These are phyloP conservation scores for Saccharomycopsis crataegensis DNA, from an alignment of 1,139 yeast species.

Conservation along the genomic window DNA sequence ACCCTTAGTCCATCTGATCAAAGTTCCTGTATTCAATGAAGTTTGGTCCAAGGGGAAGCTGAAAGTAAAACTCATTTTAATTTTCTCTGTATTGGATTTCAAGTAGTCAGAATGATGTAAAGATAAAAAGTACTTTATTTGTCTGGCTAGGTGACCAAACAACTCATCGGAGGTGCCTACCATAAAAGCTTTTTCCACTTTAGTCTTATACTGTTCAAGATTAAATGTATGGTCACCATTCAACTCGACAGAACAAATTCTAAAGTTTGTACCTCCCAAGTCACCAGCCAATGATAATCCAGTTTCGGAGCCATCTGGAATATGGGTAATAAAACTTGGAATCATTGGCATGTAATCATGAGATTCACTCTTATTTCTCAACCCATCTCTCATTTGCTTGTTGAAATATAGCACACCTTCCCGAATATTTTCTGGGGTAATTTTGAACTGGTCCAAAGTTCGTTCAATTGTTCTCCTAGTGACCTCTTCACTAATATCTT, in stretches of 20 bases:
- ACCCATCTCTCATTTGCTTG: slow-evolving; percentile 55
- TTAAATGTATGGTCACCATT: slow-evolving; percentile 75
- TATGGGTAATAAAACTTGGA: slow-evolving; percentile 72
- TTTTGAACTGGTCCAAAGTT: slow-evolving; percentile 47
- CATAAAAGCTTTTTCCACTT: slow-evolving; percentile 67
- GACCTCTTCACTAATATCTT: slow-evolving; percentile 4
- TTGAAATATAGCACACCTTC: slow-evolving; percentile 60
- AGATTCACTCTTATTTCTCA: slow-evolving; percentile 38
- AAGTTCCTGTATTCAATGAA: slow-evolving; percentile 65
- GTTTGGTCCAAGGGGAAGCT: slow-evolving; percentile 88
- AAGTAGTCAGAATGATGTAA: slow-evolving; percentile 50
- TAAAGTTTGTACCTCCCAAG: slow-evolving; percentile 81
- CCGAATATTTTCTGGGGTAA: slow-evolving; percentile 44
- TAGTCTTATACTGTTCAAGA: slow-evolving; percentile 65
- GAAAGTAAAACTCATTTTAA: slow-evolving; percentile 75
- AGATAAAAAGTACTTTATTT: slow-evolving; percentile 53
- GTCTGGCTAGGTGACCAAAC: slow-evolving; percentile 66
- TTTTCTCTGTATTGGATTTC: slow-evolving; percentile 23
- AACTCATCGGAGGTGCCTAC: slow-evolving; percentile 50
- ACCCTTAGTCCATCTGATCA: slow-evolving; percentile 94
- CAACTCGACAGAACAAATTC: slow-evolving; percentile 78
- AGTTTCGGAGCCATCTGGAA: slow-evolving; percentile 75
- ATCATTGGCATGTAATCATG: slow-evolving; percentile 67
- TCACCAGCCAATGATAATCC: slow-evolving; percentile 80
- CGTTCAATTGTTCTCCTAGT: slow-evolving; percentile 29